Conservation (phyloP, 2,329 filamentous ascomycete genomes). For the Cryphonectria naterciae region DNA sequence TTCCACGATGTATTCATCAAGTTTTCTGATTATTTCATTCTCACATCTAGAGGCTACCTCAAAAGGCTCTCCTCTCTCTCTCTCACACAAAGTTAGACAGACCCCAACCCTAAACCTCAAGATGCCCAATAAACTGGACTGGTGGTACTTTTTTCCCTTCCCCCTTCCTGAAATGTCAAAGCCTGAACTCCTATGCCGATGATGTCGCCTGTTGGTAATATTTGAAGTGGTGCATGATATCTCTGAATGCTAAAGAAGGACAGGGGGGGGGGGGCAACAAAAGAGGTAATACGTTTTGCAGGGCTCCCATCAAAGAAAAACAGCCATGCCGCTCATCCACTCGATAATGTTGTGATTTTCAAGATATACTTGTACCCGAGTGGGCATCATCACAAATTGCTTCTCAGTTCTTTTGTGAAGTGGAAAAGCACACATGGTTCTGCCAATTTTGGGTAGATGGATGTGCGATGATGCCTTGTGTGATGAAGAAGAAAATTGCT, state of each 20-base stretch:
- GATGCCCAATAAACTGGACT: background rate
- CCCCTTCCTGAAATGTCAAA: background rate
- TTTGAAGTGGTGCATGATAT: background rate
- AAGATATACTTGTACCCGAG: background rate
- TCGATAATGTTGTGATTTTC: background rate
- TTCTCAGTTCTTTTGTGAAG: background rate
- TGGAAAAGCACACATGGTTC: background rate
- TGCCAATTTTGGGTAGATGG: background rate
- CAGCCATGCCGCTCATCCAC: background rate
- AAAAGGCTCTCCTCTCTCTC: background rate
- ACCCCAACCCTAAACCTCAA: background rate
- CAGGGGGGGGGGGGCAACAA: background rate
- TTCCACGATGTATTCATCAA: constrained; percentile 9
- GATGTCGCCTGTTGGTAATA: background rate
- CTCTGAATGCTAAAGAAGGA: background rate
- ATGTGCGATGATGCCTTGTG: background rate
- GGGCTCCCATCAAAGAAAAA: background rate
- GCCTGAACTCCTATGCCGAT: constrained; percentile 7
- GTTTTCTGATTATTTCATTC: background rate
- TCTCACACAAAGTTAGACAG: background rate
- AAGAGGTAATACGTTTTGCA: background rate
- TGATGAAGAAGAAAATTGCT: background rate
- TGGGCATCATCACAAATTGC: background rate
- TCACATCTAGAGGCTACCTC: background rate
- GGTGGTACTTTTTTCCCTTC: background rate